phyloP scores from a whole-genome alignment of 169 alveolate genomes.

The Eimeria falciformis region DNA sequence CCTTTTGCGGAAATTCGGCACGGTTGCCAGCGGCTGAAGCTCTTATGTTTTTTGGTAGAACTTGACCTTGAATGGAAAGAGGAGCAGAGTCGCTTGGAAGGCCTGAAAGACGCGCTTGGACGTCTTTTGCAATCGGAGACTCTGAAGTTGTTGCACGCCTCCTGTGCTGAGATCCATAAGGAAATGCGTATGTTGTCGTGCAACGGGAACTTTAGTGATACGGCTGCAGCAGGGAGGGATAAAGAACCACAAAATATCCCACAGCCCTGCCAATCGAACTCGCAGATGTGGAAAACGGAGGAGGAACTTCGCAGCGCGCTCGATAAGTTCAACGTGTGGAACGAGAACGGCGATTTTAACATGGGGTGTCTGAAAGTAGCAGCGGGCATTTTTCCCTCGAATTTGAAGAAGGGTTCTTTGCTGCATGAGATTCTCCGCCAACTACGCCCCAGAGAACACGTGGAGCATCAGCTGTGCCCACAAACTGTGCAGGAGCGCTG shows the following conservation, averaged over 20 bases:
- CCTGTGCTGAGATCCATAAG: conserved; percentile 15
- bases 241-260: neutral
- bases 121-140: neutral
- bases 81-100: conserved; percentile 14
- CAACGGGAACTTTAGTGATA: neutral
- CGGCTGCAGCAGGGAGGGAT: neutral
- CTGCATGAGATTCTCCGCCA: conserved; percentile 38
- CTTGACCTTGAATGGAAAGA: conserved; percentile 37
- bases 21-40: conserved; percentile 38
- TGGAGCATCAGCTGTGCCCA: neutral
- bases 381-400: conserved; percentile 8
- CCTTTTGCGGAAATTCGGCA: conserved; percentile 5
- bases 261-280: neutral
- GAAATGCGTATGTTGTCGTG: conserved; percentile 11
- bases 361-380: conserved; percentile 38
- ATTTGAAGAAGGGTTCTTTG: conserved; percentile 3
- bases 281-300: neutral
- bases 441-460: neutral
- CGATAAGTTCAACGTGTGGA: conserved; percentile 31
- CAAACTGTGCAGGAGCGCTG: neutral
- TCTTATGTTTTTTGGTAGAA: conserved; percentile 25
- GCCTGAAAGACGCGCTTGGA: conserved; percentile 17
- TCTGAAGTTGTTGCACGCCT: neutral
- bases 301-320: conserved; percentile 11
- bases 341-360: conserved; percentile 51